Conservation (phyloP, 2,329 filamentous ascomycete species). For the Pseudogymnoascus sp. region DNA sequence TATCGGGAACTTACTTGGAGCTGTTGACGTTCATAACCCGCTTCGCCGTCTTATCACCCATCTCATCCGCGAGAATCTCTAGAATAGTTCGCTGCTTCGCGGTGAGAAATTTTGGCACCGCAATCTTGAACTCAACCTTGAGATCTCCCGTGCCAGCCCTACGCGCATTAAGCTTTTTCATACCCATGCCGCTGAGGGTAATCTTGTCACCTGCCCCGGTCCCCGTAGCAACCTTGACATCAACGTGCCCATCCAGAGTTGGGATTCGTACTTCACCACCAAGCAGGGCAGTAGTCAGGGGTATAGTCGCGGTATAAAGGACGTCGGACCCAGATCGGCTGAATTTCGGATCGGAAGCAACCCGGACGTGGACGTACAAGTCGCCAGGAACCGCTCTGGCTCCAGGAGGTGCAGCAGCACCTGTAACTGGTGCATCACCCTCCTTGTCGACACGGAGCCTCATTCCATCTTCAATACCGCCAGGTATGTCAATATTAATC, state of each 20-base stretch:
- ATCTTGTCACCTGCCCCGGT: slow-evolving; percentile 90
- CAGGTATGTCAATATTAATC: slow-evolving; percentile 85
- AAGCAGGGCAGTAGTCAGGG: slow-evolving; percentile 85
- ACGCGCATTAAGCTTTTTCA: slow-evolving; percentile 73
- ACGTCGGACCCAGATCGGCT: slow-evolving; percentile 82
- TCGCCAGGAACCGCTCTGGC: slow-evolving; percentile 70
- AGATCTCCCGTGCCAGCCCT: slow-evolving; percentile 70
- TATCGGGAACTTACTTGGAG: slow-evolving; percentile 40
- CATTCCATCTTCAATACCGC: slow-evolving; percentile 96
- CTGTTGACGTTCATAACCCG: slow-evolving; percentile 78
- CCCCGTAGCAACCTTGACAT: slow-evolving; percentile 83
- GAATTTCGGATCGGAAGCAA: slow-evolving; percentile 87
- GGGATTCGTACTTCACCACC: slow-evolving; percentile 87
- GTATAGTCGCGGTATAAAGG: slow-evolving; percentile 84
- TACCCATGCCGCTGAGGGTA: slow-evolving; percentile 83
- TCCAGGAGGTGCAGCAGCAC: slow-evolving; percentile 57
- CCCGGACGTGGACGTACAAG: slow-evolving; percentile 83
- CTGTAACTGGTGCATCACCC: slow-evolving; percentile 78
- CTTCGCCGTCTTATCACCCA: slow-evolving; percentile 87
- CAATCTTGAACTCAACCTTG: slow-evolving; percentile 87
- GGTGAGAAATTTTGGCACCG: slow-evolving; percentile 90
- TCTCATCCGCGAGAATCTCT: slow-evolving; percentile 94
- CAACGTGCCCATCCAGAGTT: slow-evolving; percentile 83
- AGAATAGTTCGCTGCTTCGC: slow-evolving; percentile 87
- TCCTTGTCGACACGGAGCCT: slow-evolving; percentile 76